Percentiles rank a stretch among this genome's conserved stretches.
phyloP scores from a whole-genome alignment of 2,329 filamentous ascomycete genomes.

The Aspergillus jensenii region DNA sequence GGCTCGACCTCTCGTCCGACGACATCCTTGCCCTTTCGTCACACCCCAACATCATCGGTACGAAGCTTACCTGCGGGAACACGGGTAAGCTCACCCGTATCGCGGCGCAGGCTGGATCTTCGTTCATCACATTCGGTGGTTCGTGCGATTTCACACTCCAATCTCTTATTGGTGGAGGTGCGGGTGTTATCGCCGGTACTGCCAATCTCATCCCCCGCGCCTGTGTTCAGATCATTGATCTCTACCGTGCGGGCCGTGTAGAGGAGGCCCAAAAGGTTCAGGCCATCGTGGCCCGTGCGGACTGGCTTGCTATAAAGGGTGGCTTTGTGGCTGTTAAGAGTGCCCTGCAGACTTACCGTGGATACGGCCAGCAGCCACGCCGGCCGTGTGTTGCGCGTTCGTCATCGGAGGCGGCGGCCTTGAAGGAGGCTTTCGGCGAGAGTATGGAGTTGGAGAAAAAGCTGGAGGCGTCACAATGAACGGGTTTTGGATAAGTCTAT shows the following conservation, averaged over 20 bases:
- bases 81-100: slow-evolving; percentile 71
- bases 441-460: slow-evolving; percentile 38
- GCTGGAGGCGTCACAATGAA: slow-evolving; percentile 19
- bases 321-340: slow-evolving; percentile 85
- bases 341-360: slow-evolving; percentile 76
- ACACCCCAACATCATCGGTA: slow-evolving; percentile 66
- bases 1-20: slow-evolving; percentile 68
- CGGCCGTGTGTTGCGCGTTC: slow-evolving; percentile 59
- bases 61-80: slow-evolving; percentile 72
- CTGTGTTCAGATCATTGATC: slow-evolving; percentile 74
- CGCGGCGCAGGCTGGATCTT: slow-evolving; percentile 45
- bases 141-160: slow-evolving; percentile 86
- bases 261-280: slow-evolving; percentile 75
- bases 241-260: slow-evolving; percentile 70
- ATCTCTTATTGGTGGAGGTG: slow-evolving; percentile 74
- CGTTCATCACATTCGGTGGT: slow-evolving; percentile 82
- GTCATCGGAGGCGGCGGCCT: slow-evolving; percentile 28
- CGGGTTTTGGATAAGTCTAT: neutral
- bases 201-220: slow-evolving; percentile 84
- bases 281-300: slow-evolving; percentile 72
- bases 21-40: slow-evolving; percentile 58
- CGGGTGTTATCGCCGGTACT: slow-evolving; percentile 80
- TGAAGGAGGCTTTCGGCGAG: slow-evolving; percentile 40
- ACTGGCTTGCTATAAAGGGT: slow-evolving; percentile 80
- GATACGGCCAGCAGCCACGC: slow-evolving; percentile 76